Evolutionary conservation across 2,329 filamentous ascomycete genomes (phyloP).

Genomic region (Didymosphaeria variabile): DNA sequence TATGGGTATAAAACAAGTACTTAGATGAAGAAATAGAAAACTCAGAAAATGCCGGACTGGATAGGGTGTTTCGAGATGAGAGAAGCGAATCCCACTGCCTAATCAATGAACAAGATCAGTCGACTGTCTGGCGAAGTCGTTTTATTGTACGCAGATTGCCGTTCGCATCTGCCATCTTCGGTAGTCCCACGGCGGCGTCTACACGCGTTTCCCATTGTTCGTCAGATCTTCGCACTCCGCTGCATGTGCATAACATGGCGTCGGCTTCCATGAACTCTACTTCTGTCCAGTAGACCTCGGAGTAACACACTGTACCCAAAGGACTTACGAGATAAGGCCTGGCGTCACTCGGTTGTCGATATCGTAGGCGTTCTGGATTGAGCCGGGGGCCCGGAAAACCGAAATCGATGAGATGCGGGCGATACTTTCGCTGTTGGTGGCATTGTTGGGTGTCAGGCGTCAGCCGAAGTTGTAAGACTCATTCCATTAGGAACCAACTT

Average conservation of each 20-base stretch:
- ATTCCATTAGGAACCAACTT: neutral
- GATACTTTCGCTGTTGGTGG: neutral
- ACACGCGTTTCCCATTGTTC: neutral
- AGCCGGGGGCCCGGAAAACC: neutral
- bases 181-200: neutral
- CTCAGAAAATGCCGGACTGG: neutral
- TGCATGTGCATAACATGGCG: neutral
- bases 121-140: neutral
- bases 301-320: neutral
- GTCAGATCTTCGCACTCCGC: neutral
- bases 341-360: neutral
- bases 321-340: neutral
- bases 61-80: constrained; percentile 1
- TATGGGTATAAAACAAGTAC: constrained; percentile 1
- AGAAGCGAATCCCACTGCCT: constrained; percentile 1
- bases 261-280: neutral
- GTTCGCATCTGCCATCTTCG: neutral
- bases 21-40: neutral
- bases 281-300: neutral
- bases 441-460: constrained; percentile 1
- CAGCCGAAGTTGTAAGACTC: neutral
- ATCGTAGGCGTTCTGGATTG: neutral
- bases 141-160: neutral
- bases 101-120: constrained; percentile 3
- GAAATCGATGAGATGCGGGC: neutral